Evolutionary conservation across 1,139 yeast species (phyloP).

Genomic region (Magnusiomyces tetraspermus): DNA sequence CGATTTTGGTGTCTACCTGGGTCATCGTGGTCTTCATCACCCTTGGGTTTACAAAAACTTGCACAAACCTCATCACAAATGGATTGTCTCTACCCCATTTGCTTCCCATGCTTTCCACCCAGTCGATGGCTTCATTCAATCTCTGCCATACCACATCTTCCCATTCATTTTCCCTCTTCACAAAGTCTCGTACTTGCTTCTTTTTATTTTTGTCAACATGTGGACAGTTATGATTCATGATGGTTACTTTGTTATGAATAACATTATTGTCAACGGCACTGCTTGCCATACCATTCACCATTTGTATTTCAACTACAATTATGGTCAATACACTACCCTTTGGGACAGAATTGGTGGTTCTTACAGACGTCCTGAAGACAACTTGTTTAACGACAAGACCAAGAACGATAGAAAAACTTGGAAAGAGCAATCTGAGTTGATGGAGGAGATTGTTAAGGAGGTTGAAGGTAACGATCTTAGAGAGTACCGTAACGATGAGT

Average conservation of each 20-base stretch:
- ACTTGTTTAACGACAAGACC: constrained; percentile 59
- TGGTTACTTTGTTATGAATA: constrained; percentile 88
- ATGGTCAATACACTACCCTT: constrained; percentile 94
- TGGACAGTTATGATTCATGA: constrained; percentile 99
- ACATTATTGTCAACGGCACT: constrained; percentile 91
- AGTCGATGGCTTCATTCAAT: constrained; percentile 87
- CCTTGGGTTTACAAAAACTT: constrained; percentile 73
- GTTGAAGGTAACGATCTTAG: constrained; percentile 70
- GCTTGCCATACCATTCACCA: constrained; percentile 98
- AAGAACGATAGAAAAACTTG: constrained; percentile 54
- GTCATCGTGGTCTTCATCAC: constrained; percentile 90
- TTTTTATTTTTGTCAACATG: constrained; percentile 85
- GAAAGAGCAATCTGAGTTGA: constrained; percentile 61
- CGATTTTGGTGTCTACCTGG: constrained; percentile 82
- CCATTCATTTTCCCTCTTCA: constrained; percentile 90
- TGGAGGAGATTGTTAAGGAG: constrained; percentile 69
- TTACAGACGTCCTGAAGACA: constrained; percentile 84
- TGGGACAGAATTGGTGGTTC: constrained; percentile 97
- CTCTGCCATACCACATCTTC: constrained; percentile 83
- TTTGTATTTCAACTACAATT: constrained; percentile 90
- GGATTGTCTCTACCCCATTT: constrained; percentile 97
- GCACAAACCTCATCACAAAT: constrained; percentile 98
- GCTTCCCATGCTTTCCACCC: constrained; percentile 99
- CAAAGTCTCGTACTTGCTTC: constrained; percentile 66
- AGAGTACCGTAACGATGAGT: constrained; percentile 36